phyloP scores from a whole-genome alignment of 768 basidiomycete genomes.

The Tulasnella sp. region DNA sequence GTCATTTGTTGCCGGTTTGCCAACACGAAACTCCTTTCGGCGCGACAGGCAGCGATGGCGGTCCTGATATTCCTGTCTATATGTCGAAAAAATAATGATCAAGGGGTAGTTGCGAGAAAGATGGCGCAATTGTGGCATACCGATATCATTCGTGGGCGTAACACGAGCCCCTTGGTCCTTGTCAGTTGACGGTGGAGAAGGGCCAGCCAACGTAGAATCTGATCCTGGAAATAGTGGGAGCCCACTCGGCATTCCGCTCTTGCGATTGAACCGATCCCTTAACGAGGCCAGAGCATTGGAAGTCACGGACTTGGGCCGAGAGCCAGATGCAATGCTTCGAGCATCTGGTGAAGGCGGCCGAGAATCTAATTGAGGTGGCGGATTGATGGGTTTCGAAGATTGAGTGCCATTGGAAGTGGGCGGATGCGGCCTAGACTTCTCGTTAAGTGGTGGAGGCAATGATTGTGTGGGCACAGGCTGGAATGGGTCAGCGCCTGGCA shows the following conservation, averaged over 20 bases:
- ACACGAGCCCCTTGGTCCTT: slow-evolving; percentile 21
- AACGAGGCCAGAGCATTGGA: not conserved
- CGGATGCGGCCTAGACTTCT: not conserved
- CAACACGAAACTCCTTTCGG: slow-evolving; percentile 52
- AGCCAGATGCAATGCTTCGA: not conserved
- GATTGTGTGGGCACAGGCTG: not conserved
- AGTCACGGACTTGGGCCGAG: not conserved
- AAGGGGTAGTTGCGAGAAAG: slow-evolving; percentile 16
- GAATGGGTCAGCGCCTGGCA: slow-evolving; percentile 13
- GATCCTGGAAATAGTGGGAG: not conserved
- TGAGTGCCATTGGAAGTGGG: not conserved
- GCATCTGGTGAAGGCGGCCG: not conserved
- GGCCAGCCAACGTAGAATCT: not conserved
- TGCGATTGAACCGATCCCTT: not conserved
- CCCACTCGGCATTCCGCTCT: not conserved
- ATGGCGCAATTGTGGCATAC: slow-evolving; percentile 24
- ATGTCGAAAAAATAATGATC: not conserved
- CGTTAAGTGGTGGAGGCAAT: not conserved
- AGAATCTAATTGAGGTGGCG: not conserved
- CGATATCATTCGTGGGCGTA: slow-evolving; percentile 37
- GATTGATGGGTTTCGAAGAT: not conserved
- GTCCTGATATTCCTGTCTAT: slow-evolving; percentile 21
- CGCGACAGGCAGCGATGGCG: slow-evolving; percentile 60
- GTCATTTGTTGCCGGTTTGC: slow-evolving; percentile 59
- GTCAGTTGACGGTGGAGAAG: slow-evolving; percentile 3